A percentile compares a stretch with the other conserved stretches of the same genome.
These are phyloP conservation scores for Globisporangium sylvaticum DNA, from an alignment of 352 stramenopile genomes.

Conservation along the genomic window DNA sequence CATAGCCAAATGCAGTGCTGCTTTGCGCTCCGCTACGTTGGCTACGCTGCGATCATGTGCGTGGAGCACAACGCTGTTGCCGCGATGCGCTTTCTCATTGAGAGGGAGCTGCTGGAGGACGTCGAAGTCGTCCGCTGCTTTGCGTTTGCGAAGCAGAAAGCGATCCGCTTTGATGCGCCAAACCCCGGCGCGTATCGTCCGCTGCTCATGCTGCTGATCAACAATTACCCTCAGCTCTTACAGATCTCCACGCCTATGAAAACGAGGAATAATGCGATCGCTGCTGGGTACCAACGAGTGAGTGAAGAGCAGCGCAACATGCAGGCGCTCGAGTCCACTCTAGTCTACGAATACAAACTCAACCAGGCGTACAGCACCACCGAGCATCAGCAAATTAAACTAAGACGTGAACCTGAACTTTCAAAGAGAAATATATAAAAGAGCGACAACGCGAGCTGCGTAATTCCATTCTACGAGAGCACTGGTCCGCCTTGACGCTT, in stretches of 20 bases:
- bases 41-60: constrained; percentile 33
- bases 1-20: constrained; percentile 25
- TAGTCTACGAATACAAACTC: constrained; percentile 50
- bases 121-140: constrained; percentile 37
- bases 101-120: constrained; percentile 28
- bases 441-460: neutral
- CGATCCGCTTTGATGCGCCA: constrained; percentile 24
- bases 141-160: constrained; percentile 27
- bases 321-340: constrained; percentile 36
- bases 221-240: constrained; percentile 23
- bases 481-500: neutral
- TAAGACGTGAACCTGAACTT: neutral
- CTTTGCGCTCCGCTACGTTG: constrained; percentile 37
- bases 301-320: constrained; percentile 17
- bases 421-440: constrained; percentile 6
- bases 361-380: constrained; percentile 14
- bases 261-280: neutral
- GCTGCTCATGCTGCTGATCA: constrained; percentile 35
- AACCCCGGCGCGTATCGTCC: constrained; percentile 33
- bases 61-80: constrained; percentile 38
- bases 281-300: neutral
- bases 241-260: constrained; percentile 15
- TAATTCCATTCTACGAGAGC: neutral
- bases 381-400: neutral
- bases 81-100: constrained; percentile 30